Evolutionary conservation across 2,329 filamentous ascomycete species (phyloP), one percentile per base, ranked within the genome.

Genomic region (Grosmannia clavigera): DNA sequence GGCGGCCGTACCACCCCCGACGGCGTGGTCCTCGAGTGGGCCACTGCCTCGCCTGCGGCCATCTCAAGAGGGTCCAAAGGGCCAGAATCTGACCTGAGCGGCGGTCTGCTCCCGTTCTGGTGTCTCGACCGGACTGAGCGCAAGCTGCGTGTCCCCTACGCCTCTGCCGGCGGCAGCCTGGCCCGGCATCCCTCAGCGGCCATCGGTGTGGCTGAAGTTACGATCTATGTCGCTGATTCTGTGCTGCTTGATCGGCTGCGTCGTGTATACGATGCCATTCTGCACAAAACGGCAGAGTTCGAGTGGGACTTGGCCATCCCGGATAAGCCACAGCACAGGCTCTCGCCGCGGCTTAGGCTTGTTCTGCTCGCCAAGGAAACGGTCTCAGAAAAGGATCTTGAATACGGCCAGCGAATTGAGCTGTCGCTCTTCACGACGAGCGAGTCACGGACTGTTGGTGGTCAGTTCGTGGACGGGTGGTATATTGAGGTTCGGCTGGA

Each of bases 111-210:
- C 12, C 85, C 85, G 0, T 88, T 88, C 65, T 88, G 80, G 76
- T 85, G 82, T 66, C 76, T 87, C 55, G 85, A 88, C 67, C 70
- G 81, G 14, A 87, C 84, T 2, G 71, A 76, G 2, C 70, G 85
- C 7, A 64, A 71, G n/a, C 67, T 81, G 2, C 71, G 85, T 0
- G 84, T 86, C 3, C 82, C 84, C 7, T 65, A 74, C 3, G 64
- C 67, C 1, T 65, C 70, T 0, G 65, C 61, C 16, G 72, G 69
- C 6, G 59, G 59, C 55, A 3, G 22, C 48, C 73, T 73, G 6
- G 3, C 70, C 66, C 52, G n/a, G 14, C 84, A 87, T 70, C 72
- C 79, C 0, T 80, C 73, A 7, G 77, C 76, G 0, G 80, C 75
- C 0, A 65, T 75, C 16, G 83, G 84, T 0, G 72, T 84, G 16